A percentile compares a stretch with the other conserved stretches of the same genome.
Evolutionary conservation across 2,329 filamentous ascomycete species (phyloP).

Genomic region (Colletotrichum noveboracense): DNA sequence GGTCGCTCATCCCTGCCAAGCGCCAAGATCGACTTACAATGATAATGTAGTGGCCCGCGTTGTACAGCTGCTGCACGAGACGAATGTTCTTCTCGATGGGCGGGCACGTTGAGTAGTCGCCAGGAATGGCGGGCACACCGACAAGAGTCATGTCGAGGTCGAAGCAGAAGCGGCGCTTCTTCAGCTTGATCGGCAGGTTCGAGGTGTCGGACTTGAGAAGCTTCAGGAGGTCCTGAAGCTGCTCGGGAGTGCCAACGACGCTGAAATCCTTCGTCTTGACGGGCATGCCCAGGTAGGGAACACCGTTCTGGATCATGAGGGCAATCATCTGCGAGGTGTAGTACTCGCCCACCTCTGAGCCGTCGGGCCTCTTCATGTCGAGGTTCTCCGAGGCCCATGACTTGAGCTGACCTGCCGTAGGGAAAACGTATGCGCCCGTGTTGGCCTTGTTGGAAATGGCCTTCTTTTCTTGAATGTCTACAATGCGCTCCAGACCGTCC

Average conservation of each 20-base stretch:
- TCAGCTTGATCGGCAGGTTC: constrained; percentile 23
- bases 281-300: constrained; percentile 29
- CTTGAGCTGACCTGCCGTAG: constrained; percentile 26
- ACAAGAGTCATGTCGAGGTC: constrained; percentile 35
- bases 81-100: constrained; percentile 32
- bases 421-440: constrained; percentile 32
- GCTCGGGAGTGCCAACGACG: constrained; percentile 32
- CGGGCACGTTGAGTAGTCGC: constrained; percentile 34
- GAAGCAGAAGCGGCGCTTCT: constrained; percentile 35
- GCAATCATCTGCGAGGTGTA: constrained; percentile 31
- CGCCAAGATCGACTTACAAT: constrained; percentile 26
- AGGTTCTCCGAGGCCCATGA: constrained; percentile 27
- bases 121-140: constrained; percentile 28
- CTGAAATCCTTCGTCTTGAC: constrained; percentile 28
- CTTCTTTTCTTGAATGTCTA: constrained; percentile 33
- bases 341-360: constrained; percentile 29
- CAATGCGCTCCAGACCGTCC: constrained; percentile 26
- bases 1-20: background rate
- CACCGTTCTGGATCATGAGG: constrained; percentile 27
- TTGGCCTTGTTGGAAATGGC: constrained; percentile 34
- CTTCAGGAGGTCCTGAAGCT: constrained; percentile 30
- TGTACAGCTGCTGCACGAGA: constrained; percentile 31
- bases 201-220: constrained; percentile 26
- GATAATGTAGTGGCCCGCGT: constrained; percentile 34
- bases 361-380: constrained; percentile 24